Percentiles rank a stretch among this genome's conserved stretches.
Conservation (phyloP, 75 land plant species). For the Cryptomeria japonica region DNA sequence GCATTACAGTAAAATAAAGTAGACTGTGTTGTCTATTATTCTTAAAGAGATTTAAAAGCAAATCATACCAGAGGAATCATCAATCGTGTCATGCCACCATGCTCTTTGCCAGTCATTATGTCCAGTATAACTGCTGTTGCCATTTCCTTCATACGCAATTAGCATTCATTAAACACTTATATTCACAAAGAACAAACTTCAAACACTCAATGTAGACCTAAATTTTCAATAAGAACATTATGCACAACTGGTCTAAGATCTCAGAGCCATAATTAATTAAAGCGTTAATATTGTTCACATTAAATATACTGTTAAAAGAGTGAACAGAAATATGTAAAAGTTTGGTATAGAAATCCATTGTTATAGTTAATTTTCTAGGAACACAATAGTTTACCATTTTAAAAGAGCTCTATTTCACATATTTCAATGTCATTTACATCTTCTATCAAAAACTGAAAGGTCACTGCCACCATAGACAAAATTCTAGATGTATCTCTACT, state of each 20-base stretch:
- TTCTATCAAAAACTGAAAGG: not conserved
- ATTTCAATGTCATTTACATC: not conserved
- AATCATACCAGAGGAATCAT: conserved; percentile 53
- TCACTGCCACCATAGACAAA: not conserved
- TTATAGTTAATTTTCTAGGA: not conserved
- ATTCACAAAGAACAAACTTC: not conserved
- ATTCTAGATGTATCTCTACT: not conserved
- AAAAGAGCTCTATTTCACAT: not conserved
- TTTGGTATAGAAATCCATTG: not conserved
- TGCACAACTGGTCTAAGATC: not conserved
- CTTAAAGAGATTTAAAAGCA: not conserved
- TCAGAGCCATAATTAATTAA: not conserved
- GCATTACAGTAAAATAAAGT: not conserved
- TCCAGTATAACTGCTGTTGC: conserved; percentile 29
- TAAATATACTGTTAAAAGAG: not conserved
- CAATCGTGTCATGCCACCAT: conserved; percentile 82
- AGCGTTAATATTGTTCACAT: not conserved
- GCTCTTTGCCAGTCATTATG: conserved; percentile 94
- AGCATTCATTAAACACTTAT: not conserved
- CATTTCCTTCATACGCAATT: conserved; percentile 43
- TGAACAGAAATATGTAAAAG: not conserved
- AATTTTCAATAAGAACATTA: not conserved
- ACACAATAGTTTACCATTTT: not conserved
- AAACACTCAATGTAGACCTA: not conserved
- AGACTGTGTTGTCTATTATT: not conserved